Percentiles rank a stretch among this genome's conserved stretches.
These are phyloP conservation scores for Entelexis sorbosivorans DNA, from an alignment of 1,139 yeast species.

Conservation along the genomic window DNA sequence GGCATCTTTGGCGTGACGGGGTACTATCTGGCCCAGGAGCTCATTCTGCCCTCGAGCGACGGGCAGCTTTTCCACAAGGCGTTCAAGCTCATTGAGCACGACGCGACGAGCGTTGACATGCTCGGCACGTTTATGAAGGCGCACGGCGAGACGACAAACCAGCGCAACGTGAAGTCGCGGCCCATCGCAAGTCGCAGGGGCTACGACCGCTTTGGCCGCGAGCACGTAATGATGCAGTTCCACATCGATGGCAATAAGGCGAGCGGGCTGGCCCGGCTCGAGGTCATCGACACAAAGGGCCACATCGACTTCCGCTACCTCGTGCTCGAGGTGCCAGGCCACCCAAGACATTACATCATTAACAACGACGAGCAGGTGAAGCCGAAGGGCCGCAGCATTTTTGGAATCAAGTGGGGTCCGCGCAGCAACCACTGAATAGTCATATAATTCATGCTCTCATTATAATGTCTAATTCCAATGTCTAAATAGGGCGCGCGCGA, in stretches of 20 bases:
- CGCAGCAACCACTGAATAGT: neutral
- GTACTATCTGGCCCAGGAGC: slow-evolving; percentile 64
- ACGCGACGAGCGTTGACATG: slow-evolving; percentile 47
- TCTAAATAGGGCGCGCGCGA: no score
- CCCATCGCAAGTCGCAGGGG: slow-evolving; percentile 50
- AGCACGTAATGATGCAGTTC: slow-evolving; percentile 73
- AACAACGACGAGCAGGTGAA: slow-evolving; percentile 37
- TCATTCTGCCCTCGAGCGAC: slow-evolving; percentile 82
- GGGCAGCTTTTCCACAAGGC: slow-evolving; percentile 83
- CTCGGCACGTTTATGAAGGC: slow-evolving; percentile 64
- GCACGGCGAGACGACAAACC: slow-evolving; percentile 60
- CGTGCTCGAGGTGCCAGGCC: slow-evolving; percentile 65
- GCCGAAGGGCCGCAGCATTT: slow-evolving; percentile 19
- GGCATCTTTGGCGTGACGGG: slow-evolving; percentile 56
- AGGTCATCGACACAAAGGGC: slow-evolving; percentile 47
- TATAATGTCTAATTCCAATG: no score
- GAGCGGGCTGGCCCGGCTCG: slow-evolving; percentile 62
- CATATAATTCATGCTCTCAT: neutral
- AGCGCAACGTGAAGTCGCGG: slow-evolving; percentile 79
- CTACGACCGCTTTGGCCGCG: slow-evolving; percentile 60
- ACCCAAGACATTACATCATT: slow-evolving; percentile 55
- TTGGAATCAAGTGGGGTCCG: slow-evolving; percentile 24
- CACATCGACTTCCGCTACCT: slow-evolving; percentile 64
- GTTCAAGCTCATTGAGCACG: slow-evolving; percentile 60
- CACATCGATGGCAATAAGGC: slow-evolving; percentile 60